Evolutionary conservation across 257 asterid species (phyloP).

Genomic region (Haberlea rhodopensis): DNA sequence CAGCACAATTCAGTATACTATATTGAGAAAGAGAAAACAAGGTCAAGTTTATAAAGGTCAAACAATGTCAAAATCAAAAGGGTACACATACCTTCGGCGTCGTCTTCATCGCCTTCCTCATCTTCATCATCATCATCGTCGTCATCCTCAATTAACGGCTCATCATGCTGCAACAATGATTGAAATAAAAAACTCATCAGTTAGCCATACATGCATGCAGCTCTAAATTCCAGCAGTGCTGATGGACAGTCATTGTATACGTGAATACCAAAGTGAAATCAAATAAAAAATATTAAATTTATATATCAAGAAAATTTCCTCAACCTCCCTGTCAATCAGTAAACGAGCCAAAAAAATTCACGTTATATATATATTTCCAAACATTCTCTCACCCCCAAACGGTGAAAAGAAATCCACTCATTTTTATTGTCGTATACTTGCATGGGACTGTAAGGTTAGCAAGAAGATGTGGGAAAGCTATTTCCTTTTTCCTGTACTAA

Average conservation of each 20-base stretch:
- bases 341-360: no score
- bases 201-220: neutral
- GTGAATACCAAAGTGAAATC: no score
- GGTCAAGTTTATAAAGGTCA: neutral
- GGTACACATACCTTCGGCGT: conserved; percentile 48
- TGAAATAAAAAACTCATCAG: neutral
- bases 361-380: no score
- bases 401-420: no score
- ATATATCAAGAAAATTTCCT: no score
- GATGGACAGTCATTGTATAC: neutral
- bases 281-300: no score
- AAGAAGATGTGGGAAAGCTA: no score
- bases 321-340: no score
- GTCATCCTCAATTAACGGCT: conserved; percentile 56
- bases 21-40: neutral
- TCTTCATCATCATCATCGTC: conserved; percentile 53
- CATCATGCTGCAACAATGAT: conserved; percentile 40
- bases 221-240: neutral
- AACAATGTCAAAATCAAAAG: neutral
- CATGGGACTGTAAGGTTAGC: no score
- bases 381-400: no score
- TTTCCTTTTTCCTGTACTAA: no score
- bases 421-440: no score
- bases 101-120: conserved; percentile 61
- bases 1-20: conserved; percentile 6